phyloP scores from a whole-genome alignment of 345 rosid genomes.

The Pistacia vera region DNA sequence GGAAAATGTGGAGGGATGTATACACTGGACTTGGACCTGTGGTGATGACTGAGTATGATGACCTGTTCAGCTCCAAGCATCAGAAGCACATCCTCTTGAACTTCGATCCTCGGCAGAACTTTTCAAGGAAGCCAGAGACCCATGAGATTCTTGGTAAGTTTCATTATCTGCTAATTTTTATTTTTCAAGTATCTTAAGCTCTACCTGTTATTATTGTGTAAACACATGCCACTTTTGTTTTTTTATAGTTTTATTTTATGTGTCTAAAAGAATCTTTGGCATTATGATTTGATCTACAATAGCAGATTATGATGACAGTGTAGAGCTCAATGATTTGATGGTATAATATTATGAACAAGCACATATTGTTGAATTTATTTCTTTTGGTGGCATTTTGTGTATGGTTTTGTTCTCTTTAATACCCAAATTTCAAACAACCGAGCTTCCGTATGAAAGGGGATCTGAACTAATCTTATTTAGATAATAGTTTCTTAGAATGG shows the following conservation, averaged over 20 bases:
- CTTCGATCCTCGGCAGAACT: slow-evolving; percentile 26
- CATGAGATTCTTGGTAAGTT: slow-evolving; percentile 49
- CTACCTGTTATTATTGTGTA: neutral
- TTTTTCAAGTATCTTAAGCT: neutral
- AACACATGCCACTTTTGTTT: neutral
- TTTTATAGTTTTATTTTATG: neutral
- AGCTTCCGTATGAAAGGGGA: neutral
- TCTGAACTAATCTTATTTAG: neutral
- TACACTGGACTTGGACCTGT: slow-evolving; percentile 54
- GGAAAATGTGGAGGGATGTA: slow-evolving; percentile 59
- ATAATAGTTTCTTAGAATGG: neutral
- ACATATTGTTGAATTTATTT: neutral
- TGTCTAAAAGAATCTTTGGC: neutral
- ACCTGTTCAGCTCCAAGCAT: slow-evolving; percentile 44
- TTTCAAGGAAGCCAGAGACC: slow-evolving; percentile 21
- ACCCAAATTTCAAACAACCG: slow-evolving; percentile 2
- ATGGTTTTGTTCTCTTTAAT: neutral
- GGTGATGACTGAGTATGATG: slow-evolving; percentile 54
- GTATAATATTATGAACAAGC: neutral
- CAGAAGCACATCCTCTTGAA: slow-evolving; percentile 34
- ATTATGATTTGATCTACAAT: neutral
- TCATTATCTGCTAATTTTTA: neutral
- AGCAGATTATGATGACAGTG: neutral
- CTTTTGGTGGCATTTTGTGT: neutral
- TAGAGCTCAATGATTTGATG: neutral